These are phyloP conservation scores for Carex parvula DNA, from an alignment of 176 grass and related monocot species.

Conservation along the genomic window DNA sequence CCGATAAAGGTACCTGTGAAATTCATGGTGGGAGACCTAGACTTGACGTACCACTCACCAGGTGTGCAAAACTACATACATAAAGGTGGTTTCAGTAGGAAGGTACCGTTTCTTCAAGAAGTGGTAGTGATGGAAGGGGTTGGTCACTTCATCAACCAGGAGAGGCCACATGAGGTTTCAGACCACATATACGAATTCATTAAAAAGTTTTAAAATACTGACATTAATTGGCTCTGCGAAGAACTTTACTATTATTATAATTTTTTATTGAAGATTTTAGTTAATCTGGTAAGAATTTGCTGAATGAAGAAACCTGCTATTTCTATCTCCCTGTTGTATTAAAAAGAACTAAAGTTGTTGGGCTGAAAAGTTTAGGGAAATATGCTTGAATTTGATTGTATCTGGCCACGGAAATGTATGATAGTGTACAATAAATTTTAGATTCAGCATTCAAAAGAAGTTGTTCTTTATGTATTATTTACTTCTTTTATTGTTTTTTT, in stretches of 20 bases:
- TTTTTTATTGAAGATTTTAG: neutral
- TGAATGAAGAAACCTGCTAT: neutral
- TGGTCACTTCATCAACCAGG: slow-evolving; percentile 69
- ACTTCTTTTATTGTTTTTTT: neutral
- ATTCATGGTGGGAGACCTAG: slow-evolving; percentile 72
- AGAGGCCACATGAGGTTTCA: slow-evolving; percentile 66
- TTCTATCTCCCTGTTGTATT: neutral
- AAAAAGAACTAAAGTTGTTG: neutral
- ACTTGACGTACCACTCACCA: slow-evolving; percentile 47
- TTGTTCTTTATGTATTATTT: neutral
- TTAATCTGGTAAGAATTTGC: neutral
- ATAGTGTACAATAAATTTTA: neutral
- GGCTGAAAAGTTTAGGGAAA: neutral
- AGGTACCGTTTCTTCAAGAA: slow-evolving; percentile 65
- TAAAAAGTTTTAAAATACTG: slow-evolving; percentile 43
- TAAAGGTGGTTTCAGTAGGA: slow-evolving; percentile 53
- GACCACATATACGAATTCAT: slow-evolving; percentile 72
- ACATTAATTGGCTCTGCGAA: neutral
- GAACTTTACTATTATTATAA: too few relatives aligned
- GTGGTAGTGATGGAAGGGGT: slow-evolving; percentile 64
- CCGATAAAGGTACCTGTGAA: slow-evolving; percentile 56
- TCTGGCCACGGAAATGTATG: neutral
- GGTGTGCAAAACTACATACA: slow-evolving; percentile 58
- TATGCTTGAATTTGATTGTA: neutral
- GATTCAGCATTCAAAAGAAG: neutral